Base-by-base conservation (phyloP, 148 eudicot genomes). In the Vaccinium vitisidaea region DNA sequence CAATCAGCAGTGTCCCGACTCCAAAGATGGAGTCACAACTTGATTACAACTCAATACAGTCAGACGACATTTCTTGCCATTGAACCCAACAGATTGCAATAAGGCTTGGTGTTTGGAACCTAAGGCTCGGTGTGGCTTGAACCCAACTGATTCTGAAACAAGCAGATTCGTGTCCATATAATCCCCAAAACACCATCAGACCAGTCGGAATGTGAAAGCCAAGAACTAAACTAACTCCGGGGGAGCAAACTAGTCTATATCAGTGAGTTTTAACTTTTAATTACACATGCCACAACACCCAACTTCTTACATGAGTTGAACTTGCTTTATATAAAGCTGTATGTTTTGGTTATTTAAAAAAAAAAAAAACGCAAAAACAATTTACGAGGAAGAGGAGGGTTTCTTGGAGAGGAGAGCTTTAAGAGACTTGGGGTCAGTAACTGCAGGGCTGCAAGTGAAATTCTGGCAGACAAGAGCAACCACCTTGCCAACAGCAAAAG, bases 401-500 rank as follows among this genome's bases (percentile, higher is more conserved):
- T 54, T 84, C 63, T 88, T 86, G 1, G 83, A 86, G 30, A 96
- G 93, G 80, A 91, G 91, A 83, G 91, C 87, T 83, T 82, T 83
- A 9, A 96, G 96, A 82, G 95, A 86, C n/a, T 9, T 70, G 5
- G 98, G 93, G 77, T 93, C 92, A 13, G 67, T 76, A 25, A 94
- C 88, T 0, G 95, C 91, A 73, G 98, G 90, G 74, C 93, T 94
- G 86, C 99, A 96, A n/a, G 95, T 89, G 87, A 94, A 96, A 84
- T 93, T 90, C 80, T 91, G 94, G 89, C 99, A 96, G 5, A 94
- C 92, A 16, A 90, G 92, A 78, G 90, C 99, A 7, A 92, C 88
- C 1, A 91, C 94, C 86, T 90, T 94, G 36, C 86, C 97, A 32
- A 88, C 79, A 7, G 85, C 80, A 73, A 56, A 85, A 74, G 85